A percentile compares a stretch with the other conserved stretches of the same genome.
Evolutionary conservation across 2,329 filamentous ascomycete species (phyloP).

Genomic region (Scedosporium apiospermum): DNA sequence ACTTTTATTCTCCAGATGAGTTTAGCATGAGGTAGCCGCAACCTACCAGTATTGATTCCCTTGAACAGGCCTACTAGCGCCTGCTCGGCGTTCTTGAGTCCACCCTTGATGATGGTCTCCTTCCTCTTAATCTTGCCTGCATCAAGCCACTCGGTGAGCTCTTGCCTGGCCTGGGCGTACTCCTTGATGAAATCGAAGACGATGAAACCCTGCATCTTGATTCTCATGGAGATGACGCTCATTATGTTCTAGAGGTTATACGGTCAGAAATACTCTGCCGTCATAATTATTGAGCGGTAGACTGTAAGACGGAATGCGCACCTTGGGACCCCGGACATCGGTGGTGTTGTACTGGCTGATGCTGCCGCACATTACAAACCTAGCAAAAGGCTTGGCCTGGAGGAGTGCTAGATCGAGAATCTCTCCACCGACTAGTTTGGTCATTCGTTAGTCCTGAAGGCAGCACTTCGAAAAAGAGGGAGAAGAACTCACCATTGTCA

Average conservation of each 20-base stretch:
- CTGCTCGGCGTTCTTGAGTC: constrained; percentile 52
- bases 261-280: constrained; percentile 14
- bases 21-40: not conserved
- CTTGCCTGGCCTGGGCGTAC: constrained; percentile 45
- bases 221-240: constrained; percentile 43
- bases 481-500: constrained; percentile 44
- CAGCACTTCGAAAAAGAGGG: not conserved
- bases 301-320: not conserved
- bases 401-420: constrained; percentile 57
- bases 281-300: not conserved
- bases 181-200: constrained; percentile 57
- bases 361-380: constrained; percentile 62
- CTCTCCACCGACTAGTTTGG: constrained; percentile 48
- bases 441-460: not conserved
- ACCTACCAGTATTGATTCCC: constrained; percentile 61
- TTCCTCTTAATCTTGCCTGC: constrained; percentile 65
- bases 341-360: constrained; percentile 61
- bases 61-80: constrained; percentile 56
- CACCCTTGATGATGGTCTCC: constrained; percentile 63
- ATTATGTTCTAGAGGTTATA: constrained; percentile 28
- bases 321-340: constrained; percentile 43
- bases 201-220: constrained; percentile 63
- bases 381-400: constrained; percentile 50
- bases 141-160: constrained; percentile 57
- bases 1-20: not conserved